These are phyloP conservation scores for Kokia cookei DNA, from an alignment of 441 rosid species.

Conservation along the genomic window DNA sequence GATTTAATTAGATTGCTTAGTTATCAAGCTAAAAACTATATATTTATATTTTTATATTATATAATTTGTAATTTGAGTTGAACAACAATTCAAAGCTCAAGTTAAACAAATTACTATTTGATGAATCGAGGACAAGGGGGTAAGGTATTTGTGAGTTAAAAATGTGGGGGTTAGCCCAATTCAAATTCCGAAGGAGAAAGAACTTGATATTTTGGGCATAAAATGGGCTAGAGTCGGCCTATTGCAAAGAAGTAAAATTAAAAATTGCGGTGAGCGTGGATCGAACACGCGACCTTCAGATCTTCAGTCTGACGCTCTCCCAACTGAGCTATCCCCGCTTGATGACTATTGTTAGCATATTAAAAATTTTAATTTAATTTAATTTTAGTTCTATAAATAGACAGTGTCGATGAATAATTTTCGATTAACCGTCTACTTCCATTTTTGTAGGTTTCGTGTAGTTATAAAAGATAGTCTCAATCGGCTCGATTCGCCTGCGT, in stretches of 20 bases:
- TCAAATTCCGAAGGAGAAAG: background rate
- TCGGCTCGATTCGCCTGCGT: background rate
- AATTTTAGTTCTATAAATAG: background rate
- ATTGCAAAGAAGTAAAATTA: too few species aligned
- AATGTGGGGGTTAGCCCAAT: background rate
- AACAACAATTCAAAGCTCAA: constrained; percentile 22
- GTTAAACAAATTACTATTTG: constrained; percentile 38
- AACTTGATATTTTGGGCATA: background rate
- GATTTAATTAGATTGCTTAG: background rate
- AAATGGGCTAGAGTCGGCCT: background rate
- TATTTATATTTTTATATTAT: background rate
- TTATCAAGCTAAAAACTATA: background rate
- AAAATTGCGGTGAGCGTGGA: constrained; percentile 69
- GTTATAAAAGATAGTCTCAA: background rate
- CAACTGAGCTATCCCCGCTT: constrained; percentile 80
- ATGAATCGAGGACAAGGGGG: background rate
- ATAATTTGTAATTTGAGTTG: background rate
- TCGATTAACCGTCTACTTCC: background rate
- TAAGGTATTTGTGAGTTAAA: background rate
- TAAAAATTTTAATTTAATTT: background rate
- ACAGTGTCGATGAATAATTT: background rate
- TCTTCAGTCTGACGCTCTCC: constrained; percentile 96
- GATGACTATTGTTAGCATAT: rapidly evolving
- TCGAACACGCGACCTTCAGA: constrained; percentile 84
- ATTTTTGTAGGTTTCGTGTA: background rate